Evolutionary conservation across 345 rosid species (phyloP).

Genomic region (Erysimum cheiranthoides): DNA sequence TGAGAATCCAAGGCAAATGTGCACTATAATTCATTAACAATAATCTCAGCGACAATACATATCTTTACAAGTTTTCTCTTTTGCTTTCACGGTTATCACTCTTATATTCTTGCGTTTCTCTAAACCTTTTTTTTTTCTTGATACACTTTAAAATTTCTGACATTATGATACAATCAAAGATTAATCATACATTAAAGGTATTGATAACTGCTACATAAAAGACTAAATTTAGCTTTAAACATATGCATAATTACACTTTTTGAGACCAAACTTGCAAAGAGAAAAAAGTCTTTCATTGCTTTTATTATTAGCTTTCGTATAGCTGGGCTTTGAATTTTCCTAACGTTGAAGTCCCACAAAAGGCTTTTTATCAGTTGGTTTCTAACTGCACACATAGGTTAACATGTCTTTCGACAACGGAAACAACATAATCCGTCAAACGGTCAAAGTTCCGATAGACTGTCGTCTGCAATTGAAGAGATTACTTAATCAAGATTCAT

Average conservation of each 20-base stretch:
- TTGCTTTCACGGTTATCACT: constrained; percentile 44
- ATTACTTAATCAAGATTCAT: neutral
- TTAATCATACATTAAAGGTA: constrained; percentile 7
- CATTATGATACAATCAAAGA: constrained; percentile 37
- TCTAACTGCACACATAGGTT: too few relatives aligned
- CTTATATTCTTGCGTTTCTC: constrained; percentile 40
- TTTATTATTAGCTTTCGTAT: neutral
- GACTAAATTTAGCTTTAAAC: constrained; percentile 35
- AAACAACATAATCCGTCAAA: neutral
- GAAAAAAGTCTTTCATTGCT: neutral
- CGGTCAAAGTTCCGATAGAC: too few relatives aligned
- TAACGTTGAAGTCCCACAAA: neutral
- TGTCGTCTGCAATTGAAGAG: neutral
- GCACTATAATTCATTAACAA: constrained; percentile 36
- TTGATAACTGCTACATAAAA: constrained; percentile 36
- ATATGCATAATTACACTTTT: constrained; percentile 43
- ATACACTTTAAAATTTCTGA: neutral
- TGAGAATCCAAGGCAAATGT: constrained; percentile 50
- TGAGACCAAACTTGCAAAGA: constrained; percentile 11
- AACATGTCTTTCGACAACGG: neutral
- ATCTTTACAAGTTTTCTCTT: constrained; percentile 37
- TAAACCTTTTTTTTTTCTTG: constrained; percentile 24
- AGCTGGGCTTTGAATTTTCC: neutral
- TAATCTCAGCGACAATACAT: constrained; percentile 23
- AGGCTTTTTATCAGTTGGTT: neutral